phyloP scores from a whole-genome alignment of 1,139 yeast species.

The Geotrichum klebahnii region DNA sequence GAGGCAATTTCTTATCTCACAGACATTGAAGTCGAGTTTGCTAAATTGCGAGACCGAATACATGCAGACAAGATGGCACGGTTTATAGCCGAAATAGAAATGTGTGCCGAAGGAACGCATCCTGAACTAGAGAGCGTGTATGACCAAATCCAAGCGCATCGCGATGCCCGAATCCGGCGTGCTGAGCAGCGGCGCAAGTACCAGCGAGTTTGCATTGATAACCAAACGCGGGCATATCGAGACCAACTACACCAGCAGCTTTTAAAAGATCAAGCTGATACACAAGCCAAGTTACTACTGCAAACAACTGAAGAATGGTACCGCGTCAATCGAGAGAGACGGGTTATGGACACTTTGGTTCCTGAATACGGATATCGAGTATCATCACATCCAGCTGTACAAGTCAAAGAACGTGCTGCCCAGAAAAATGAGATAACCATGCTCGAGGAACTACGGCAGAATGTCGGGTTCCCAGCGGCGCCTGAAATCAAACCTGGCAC shows the following conservation, averaged over 20 bases:
- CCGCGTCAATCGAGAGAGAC: constrained; percentile 81
- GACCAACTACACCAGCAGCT: constrained; percentile 83
- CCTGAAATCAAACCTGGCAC: constrained; percentile 49
- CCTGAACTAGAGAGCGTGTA: constrained; percentile 71
- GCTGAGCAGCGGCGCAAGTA: constrained; percentile 70
- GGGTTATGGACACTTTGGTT: constrained; percentile 72
- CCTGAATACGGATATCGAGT: constrained; percentile 45
- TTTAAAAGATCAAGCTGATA: constrained; percentile 62
- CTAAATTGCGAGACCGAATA: constrained; percentile 67
- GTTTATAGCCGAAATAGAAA: constrained; percentile 74
- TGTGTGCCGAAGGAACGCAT: constrained; percentile 86
- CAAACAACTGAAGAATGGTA: constrained; percentile 88
- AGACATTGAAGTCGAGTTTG: constrained; percentile 78
- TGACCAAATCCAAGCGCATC: constrained; percentile 64
- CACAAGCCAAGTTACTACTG: constrained; percentile 60
- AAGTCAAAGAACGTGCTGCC: constrained; percentile 53
- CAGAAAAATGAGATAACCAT: constrained; percentile 54
- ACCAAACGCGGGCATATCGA: constrained; percentile 74
- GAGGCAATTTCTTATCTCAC: constrained; percentile 68
- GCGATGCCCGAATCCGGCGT: constrained; percentile 62
- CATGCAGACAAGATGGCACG: constrained; percentile 57
- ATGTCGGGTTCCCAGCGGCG: constrained; percentile 63
- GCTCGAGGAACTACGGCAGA: constrained; percentile 53
- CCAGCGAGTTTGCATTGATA: constrained; percentile 69
- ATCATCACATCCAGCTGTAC: constrained; percentile 38